Evolutionary conservation across 2,329 filamentous ascomycete genomes (phyloP).

Genomic region (Periconia digitata): DNA sequence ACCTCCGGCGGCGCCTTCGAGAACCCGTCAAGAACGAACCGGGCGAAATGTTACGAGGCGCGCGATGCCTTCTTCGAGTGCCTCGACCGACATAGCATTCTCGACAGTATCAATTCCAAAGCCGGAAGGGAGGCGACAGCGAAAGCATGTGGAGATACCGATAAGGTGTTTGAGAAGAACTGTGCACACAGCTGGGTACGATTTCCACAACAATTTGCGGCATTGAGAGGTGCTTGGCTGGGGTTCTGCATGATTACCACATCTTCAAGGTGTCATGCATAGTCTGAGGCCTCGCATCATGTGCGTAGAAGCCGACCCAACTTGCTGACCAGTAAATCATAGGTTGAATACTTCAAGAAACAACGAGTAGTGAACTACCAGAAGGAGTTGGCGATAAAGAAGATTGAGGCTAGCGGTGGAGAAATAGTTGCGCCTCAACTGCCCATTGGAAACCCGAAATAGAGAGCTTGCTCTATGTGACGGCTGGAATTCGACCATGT

Average conservation of each 20-base stretch:
- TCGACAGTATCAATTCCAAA: constrained; percentile 68
- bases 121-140: constrained; percentile 52
- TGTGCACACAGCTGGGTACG: constrained; percentile 90
- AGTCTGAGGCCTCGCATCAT: background rate
- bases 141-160: constrained; percentile 62
- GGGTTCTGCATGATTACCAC: background rate
- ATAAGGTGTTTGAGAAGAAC: constrained; percentile 73
- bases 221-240: background rate
- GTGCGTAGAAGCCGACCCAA: background rate
- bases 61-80: constrained; percentile 88
- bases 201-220: constrained; percentile 18
- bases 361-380: constrained; percentile 90
- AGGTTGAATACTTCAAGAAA: constrained; percentile 98
- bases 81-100: constrained; percentile 76
- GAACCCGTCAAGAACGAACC: constrained; percentile 82
- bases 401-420: constrained; percentile 47
- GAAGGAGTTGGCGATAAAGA: constrained; percentile 67
- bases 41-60: constrained; percentile 84
- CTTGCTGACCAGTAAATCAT: constrained; percentile 14
- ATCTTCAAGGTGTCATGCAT: background rate
- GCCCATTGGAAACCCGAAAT: constrained; percentile 26
- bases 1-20: constrained; percentile 60
- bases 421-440: constrained; percentile 39
- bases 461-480: background rate
- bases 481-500: constrained; percentile 15